phyloP scores from a whole-genome alignment of 1,139 yeast species.

The Geotrichum cucujoidarum region DNA sequence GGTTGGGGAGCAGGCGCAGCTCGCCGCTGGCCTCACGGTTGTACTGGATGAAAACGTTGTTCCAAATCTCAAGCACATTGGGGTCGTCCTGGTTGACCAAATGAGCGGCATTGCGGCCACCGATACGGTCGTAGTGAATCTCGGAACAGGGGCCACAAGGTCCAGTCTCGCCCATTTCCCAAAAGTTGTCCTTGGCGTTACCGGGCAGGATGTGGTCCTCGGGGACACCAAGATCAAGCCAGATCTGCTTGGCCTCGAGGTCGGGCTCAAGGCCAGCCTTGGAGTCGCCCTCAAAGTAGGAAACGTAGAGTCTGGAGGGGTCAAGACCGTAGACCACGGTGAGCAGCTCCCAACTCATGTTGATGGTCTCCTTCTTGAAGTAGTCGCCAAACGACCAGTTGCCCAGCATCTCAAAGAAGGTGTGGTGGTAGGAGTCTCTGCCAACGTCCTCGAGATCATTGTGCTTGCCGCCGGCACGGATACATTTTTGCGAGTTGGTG shows the following conservation, averaged over 20 bases:
- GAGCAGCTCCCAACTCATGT: constrained; percentile 84
- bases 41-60: constrained; percentile 91
- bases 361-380: constrained; percentile 89
- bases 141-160: constrained; percentile 99
- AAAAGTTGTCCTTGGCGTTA: constrained; percentile 81
- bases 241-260: constrained; percentile 81
- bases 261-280: constrained; percentile 85
- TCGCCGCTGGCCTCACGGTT: constrained; percentile 90
- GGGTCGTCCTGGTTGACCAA: constrained; percentile 96
- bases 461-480: constrained; percentile 99
- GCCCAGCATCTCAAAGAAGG: constrained; percentile 98
- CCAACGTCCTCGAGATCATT: constrained; percentile 98
- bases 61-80: constrained; percentile 96
- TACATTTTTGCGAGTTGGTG: constrained; percentile 93
- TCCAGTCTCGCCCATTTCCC: constrained; percentile 99
- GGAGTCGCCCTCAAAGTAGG: constrained; percentile 92
- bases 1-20: constrained; percentile 78
- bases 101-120: constrained; percentile 89
- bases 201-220: constrained; percentile 95
- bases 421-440: constrained; percentile 93
- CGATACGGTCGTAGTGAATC: constrained; percentile 94
- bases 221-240: constrained; percentile 83
- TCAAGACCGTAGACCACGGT: constrained; percentile 78
- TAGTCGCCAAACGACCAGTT: constrained; percentile 99
- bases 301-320: constrained; percentile 77